Evolutionary conservation across 169 alveolate genomes (phyloP).

Genomic region (Condylostoma magnum): DNA sequence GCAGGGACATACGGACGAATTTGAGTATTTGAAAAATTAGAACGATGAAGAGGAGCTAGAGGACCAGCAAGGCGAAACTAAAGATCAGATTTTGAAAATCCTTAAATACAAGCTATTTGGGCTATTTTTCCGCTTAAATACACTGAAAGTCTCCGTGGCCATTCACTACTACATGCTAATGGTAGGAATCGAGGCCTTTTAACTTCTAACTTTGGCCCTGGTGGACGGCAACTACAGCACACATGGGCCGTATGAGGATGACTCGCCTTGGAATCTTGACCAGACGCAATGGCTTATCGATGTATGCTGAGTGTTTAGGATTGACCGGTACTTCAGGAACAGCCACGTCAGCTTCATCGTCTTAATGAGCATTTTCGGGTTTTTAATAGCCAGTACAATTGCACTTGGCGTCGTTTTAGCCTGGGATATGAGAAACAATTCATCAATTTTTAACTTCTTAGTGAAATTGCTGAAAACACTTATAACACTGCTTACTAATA

Average conservation of each 20-base stretch:
- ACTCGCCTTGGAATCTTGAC: slow-evolving; percentile 3
- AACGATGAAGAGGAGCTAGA: background rate
- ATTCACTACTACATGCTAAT: slow-evolving; percentile 22
- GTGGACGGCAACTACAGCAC: background rate
- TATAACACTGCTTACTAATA: slow-evolving; percentile 10
- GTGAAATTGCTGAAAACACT: slow-evolving; percentile 14
- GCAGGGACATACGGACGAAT: slow-evolving; percentile 23
- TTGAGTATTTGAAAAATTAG: background rate
- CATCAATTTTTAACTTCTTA: background rate
- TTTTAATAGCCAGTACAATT: background rate
- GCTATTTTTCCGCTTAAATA: slow-evolving; percentile 15
- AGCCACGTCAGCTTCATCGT: background rate
- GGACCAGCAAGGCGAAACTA: background rate
- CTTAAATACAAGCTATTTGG: slow-evolving; percentile 1
- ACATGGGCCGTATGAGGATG: slow-evolving; percentile 12
- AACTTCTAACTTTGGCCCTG: slow-evolving; percentile 6
- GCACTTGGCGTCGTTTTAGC: slow-evolving; percentile 23
- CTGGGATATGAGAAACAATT: background rate
- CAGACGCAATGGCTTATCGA: slow-evolving; percentile 31
- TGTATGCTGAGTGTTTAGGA: slow-evolving; percentile 23
- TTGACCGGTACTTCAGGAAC: slow-evolving; percentile 9
- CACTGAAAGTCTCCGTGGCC: slow-evolving; percentile 15
- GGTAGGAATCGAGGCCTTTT: slow-evolving; percentile 15
- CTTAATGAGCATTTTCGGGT: background rate
- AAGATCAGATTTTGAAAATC: slow-evolving; percentile 7